A percentile compares a stretch with the other conserved stretches of the same genome.
These are phyloP conservation scores for Termitomyces sp. DNA, from an alignment of 768 basidiomycete genomes.

Conservation along the genomic window DNA sequence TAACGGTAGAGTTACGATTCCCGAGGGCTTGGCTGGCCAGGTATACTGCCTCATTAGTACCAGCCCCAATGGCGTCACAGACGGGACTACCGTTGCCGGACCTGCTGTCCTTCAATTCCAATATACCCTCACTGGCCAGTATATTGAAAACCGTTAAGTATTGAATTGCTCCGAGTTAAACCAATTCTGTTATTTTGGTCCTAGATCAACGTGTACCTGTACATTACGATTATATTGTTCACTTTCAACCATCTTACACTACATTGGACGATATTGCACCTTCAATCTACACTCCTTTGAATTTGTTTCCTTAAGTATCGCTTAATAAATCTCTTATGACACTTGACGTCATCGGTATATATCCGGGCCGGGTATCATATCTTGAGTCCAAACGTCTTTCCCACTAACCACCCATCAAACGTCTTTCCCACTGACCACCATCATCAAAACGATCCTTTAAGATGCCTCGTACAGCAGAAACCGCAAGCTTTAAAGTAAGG, in stretches of 20 bases:
- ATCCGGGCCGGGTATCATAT: conserved; percentile 2
- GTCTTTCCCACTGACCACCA: conserved; percentile 11
- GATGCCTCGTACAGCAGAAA: conserved; percentile 63
- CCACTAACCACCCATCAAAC: neutral
- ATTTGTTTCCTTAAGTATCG: neutral
- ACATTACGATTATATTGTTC: neutral
- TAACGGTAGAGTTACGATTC: conserved; percentile 7
- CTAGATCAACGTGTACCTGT: neutral
- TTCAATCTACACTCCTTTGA: neutral
- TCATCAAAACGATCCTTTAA: conserved; percentile 17
- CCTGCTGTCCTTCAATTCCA: conserved; percentile 10
- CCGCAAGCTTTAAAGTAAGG: conserved; percentile 42
- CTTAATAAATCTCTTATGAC: neutral
- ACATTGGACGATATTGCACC: neutral
- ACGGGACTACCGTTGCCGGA: conserved; percentile 9
- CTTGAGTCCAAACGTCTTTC: neutral
- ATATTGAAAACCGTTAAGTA: neutral
- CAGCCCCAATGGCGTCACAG: conserved; percentile 5
- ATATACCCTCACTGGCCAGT: conserved; percentile 1
- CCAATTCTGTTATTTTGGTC: neutral
- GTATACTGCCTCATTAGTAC: conserved; percentile 8
- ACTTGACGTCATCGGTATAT: neutral
- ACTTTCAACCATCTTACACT: too few relatives aligned
- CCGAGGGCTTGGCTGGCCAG: conserved; percentile 5
- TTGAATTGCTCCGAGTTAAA: neutral